A percentile compares a stretch with the other conserved stretches of the same genome.
These are phyloP conservation scores for Styphnolobium japonicum DNA, from an alignment of 306 rosid genomes.

Conservation along the genomic window DNA sequence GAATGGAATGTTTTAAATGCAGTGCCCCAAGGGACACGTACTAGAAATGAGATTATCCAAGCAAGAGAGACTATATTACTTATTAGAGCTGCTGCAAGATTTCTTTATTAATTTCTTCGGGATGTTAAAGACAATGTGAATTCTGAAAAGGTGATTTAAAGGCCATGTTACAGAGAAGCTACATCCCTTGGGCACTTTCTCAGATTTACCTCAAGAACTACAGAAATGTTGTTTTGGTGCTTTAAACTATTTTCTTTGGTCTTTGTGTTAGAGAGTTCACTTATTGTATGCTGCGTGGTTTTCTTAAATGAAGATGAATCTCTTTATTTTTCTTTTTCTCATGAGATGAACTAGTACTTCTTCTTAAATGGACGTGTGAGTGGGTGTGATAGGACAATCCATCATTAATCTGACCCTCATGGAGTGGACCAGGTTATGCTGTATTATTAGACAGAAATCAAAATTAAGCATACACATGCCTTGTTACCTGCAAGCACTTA, in stretches of 20 bases:
- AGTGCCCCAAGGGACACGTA: constrained; percentile 88
- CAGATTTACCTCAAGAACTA: constrained; percentile 41
- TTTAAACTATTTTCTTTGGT: constrained; percentile 29
- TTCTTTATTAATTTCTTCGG: constrained; percentile 38
- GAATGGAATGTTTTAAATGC: constrained; percentile 97
- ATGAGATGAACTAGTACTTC: constrained; percentile 7
- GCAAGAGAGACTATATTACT: constrained; percentile 27
- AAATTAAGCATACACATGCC: neutral
- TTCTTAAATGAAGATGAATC: constrained; percentile 48
- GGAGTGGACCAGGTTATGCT: neutral
- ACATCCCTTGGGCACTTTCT: constrained; percentile 38
- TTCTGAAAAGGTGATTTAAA: constrained; percentile 28
- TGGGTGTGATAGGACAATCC: neutral
- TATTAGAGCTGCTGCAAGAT: constrained; percentile 29
- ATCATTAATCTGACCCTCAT: neutral
- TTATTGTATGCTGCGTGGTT: constrained; percentile 51
- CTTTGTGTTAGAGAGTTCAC: constrained; percentile 44
- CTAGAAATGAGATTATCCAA: constrained; percentile 41
- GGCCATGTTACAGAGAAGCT: constrained; percentile 29
- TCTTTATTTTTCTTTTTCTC: constrained; percentile 35
- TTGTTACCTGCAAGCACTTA: too few species aligned
- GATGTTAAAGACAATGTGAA: constrained; percentile 26
- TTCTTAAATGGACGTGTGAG: neutral
- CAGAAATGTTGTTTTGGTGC: constrained; percentile 49
- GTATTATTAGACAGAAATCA: neutral